These are phyloP conservation scores for Teratosphaeria nubilosa DNA, from an alignment of 2,329 filamentous ascomycete species.

Conservation along the genomic window DNA sequence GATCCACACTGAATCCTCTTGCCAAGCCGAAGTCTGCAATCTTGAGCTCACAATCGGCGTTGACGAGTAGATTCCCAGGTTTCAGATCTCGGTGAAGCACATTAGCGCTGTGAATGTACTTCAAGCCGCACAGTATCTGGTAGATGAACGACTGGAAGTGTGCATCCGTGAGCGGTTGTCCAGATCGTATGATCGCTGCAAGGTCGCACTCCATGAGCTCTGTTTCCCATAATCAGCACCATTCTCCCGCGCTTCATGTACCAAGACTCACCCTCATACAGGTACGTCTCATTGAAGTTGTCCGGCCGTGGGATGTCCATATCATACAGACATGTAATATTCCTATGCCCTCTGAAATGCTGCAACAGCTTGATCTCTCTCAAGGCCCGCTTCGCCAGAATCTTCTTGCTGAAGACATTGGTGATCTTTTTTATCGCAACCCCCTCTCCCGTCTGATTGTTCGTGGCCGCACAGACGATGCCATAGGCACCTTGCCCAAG, in stretches of 20 bases:
- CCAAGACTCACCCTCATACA: slow-evolving; percentile 75
- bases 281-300: slow-evolving; percentile 97
- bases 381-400: slow-evolving; percentile 92
- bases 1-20: slow-evolving; percentile 91
- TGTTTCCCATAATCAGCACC: slow-evolving; percentile 28
- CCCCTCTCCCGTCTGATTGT: slow-evolving; percentile 80
- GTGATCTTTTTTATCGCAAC: slow-evolving; percentile 99
- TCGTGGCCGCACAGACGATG: slow-evolving; percentile 94
- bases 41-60: slow-evolving; percentile 98
- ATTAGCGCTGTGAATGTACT: slow-evolving; percentile 98
- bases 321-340: slow-evolving; percentile 94
- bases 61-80: slow-evolving; percentile 92
- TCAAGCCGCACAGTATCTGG: slow-evolving; percentile 95
- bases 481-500: slow-evolving; percentile 96
- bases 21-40: slow-evolving; percentile 97
- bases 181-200: slow-evolving; percentile 93
- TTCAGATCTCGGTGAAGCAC: slow-evolving; percentile 95
- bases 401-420: slow-evolving; percentile 99
- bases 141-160: slow-evolving; percentile 99
- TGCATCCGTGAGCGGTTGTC: slow-evolving; percentile 91
- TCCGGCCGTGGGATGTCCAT: slow-evolving; percentile 98
- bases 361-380: slow-evolving; percentile 97
- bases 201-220: slow-evolving; percentile 99
- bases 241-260: neutral
- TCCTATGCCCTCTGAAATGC: slow-evolving; percentile 66